Evolutionary conservation across 1,284 basidiomycete genomes (phyloP), one percentile per base, ranked within the genome.

Genomic region (Peniophora sp.): DNA sequence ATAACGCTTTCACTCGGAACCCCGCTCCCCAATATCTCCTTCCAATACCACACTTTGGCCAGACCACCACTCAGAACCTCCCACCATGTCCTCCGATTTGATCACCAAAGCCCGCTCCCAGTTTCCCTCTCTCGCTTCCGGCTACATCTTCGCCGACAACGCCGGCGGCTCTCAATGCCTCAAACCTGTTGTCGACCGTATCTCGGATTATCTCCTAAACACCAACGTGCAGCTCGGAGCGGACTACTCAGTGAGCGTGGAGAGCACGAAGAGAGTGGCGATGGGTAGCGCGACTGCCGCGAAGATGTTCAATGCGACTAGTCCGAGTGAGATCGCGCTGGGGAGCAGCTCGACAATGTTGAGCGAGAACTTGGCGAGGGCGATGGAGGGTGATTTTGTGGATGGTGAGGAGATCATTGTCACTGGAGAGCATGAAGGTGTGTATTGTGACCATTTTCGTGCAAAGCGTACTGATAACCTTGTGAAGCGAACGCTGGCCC

Each of bases 351-450:
- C 85, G n/a, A 86, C 85, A 0, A 67, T 81, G 69, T 73, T 82
- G 43, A 60, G 81, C 16, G 81, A 83, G 64, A 86, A 87, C 58
- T 69, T 86, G 2, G 71, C 82, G 0, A 69, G 83, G 16, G 77
- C 79, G 0, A 60, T 86, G 49, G 83, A 83, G 51, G 62, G 56
- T 1, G 73, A 74, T 53, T 68, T 87, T 16, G 58, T 72, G 17
- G 56, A 65, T 2, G 81, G 75, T 2, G 86, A 89, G 53, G 87
- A 91, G 63, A 78, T 91, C 51, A 79, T 91, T 52, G 60, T 90
- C 35, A 85, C 81, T 0, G 78, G 78, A 1, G 89, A 91, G 61
- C 89, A 91, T 57, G 88, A 92, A 72, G 79, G 85, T 87, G 45
- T 24, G 65, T 59, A 23, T 25, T 20, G 9, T 36, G 20, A 41